Evolutionary conservation across 768 basidiomycete genomes (phyloP).

Genomic region (Boletus vermiculosoides): DNA sequence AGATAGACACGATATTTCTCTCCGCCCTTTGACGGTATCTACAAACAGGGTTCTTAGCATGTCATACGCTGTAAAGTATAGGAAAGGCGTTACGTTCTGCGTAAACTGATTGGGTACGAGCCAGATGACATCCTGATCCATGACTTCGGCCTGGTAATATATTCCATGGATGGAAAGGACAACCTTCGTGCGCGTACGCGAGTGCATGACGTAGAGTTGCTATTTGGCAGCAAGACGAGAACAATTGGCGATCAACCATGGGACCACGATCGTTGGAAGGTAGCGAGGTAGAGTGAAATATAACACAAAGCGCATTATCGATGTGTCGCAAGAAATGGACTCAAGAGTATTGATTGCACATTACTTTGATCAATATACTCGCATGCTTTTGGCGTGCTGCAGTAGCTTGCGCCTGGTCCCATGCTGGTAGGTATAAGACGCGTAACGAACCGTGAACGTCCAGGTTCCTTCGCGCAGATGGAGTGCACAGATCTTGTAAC

Average conservation of each 20-base stretch:
- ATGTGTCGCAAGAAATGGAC: too few species aligned
- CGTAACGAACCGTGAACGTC: neutral
- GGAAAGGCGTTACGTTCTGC: constrained; percentile 72
- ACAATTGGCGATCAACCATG: constrained; percentile 49
- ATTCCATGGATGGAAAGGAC: constrained; percentile 98
- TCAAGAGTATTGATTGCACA: too few species aligned
- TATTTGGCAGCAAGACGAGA: constrained; percentile 72
- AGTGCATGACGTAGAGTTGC: constrained; percentile 94
- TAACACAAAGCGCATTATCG: constrained; percentile 95
- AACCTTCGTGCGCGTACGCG: constrained; percentile 77
- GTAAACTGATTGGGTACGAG: constrained; percentile 97
- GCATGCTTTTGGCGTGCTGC: neutral
- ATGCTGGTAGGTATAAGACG: neutral
- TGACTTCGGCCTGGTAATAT: constrained; percentile 94
- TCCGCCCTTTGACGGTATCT: constrained; percentile 76
- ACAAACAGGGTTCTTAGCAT: constrained; percentile 13
- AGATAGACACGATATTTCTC: constrained; percentile 19
- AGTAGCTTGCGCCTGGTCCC: neutral
- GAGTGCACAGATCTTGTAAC: neutral
- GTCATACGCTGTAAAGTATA: too few species aligned
- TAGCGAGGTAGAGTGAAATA: constrained; percentile 76
- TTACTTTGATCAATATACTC: constrained; percentile 1
- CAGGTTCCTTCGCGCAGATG: neutral
- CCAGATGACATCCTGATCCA: constrained; percentile 94
- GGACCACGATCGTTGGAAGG: constrained; percentile 83